These are phyloP conservation scores for Malus hybrid DNA, from an alignment of 331 rosid species.

Conservation along the genomic window DNA sequence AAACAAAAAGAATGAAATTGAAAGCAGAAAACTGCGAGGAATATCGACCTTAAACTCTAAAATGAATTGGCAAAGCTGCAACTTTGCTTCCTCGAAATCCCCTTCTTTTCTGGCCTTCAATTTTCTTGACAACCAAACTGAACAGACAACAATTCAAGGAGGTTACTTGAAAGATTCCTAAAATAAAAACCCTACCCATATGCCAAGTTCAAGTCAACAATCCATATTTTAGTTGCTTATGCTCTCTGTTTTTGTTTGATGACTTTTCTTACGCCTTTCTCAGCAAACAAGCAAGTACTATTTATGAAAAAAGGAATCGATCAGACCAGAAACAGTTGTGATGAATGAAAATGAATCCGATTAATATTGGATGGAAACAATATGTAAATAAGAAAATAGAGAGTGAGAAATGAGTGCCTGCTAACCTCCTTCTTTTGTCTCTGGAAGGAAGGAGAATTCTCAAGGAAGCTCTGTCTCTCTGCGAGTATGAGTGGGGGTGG, in stretches of 20 bases:
- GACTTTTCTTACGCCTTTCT: background rate
- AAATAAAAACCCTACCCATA: background rate
- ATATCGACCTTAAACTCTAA: background rate
- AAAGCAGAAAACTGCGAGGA: background rate
- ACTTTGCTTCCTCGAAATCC: background rate
- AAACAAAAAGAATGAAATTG: background rate
- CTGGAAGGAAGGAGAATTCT: no score
- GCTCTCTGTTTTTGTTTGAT: background rate
- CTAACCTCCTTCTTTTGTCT: no score
- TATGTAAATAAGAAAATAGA: background rate
- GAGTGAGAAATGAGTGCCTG: background rate
- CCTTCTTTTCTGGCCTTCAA: background rate
- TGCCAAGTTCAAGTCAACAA: background rate
- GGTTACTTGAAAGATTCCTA: background rate
- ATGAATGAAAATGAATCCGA: background rate
- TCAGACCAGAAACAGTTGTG: background rate
- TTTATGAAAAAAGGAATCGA: background rate
- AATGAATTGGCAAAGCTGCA: background rate
- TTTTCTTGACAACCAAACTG: background rate
- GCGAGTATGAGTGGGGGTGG: background rate
- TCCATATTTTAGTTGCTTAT: background rate
- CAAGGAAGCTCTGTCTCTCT: no score
- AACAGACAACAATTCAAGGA: background rate
- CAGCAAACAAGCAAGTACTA: conserved; percentile 1
- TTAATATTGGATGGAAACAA: background rate